These are phyloP conservation scores for Primulina tabacum DNA, from an alignment of 257 asterid species.

Conservation along the genomic window DNA sequence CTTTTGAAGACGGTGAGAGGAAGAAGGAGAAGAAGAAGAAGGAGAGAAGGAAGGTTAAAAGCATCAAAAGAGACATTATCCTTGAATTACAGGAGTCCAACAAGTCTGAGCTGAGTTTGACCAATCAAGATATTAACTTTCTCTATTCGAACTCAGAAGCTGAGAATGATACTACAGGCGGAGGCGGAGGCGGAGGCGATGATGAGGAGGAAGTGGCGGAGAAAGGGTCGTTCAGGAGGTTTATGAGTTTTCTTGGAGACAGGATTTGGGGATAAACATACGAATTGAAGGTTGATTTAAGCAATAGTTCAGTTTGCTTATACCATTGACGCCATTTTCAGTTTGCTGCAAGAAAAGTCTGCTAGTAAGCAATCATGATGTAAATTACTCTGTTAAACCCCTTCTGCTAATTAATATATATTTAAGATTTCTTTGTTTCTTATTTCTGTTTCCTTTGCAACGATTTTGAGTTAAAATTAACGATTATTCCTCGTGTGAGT, in stretches of 20 bases:
- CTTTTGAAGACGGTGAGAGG: constrained; percentile 52
- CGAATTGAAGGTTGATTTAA: constrained; percentile 26
- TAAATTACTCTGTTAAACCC: constrained; percentile 24
- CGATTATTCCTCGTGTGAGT: neutral
- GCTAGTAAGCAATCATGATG: constrained; percentile 25
- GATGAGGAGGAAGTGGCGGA: constrained; percentile 39
- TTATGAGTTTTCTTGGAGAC: constrained; percentile 62
- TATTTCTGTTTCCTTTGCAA: constrained; percentile 5
- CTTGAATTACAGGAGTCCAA: constrained; percentile 28
- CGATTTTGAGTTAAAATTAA: neutral
- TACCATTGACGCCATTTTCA: constrained; percentile 27
- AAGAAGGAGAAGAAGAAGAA: constrained; percentile 36
- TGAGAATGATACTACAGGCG: constrained; percentile 18
- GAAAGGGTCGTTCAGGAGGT: constrained; percentile 55
- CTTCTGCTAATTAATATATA: no score
- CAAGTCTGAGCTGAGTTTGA: constrained; percentile 33
- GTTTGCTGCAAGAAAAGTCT: constrained; percentile 33
- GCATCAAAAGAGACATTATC: constrained; percentile 17
- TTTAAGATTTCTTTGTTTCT: neutral
- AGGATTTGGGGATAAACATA: constrained; percentile 54
- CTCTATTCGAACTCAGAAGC: constrained; percentile 26
- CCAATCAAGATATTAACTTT: constrained; percentile 24
- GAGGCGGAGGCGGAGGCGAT: constrained; percentile 12
- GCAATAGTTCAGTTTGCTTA: constrained; percentile 25
- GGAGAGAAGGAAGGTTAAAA: constrained; percentile 46